These are phyloP conservation scores for Vachellia collinsii DNA, from an alignment of 306 rosid species.

Conservation along the genomic window DNA sequence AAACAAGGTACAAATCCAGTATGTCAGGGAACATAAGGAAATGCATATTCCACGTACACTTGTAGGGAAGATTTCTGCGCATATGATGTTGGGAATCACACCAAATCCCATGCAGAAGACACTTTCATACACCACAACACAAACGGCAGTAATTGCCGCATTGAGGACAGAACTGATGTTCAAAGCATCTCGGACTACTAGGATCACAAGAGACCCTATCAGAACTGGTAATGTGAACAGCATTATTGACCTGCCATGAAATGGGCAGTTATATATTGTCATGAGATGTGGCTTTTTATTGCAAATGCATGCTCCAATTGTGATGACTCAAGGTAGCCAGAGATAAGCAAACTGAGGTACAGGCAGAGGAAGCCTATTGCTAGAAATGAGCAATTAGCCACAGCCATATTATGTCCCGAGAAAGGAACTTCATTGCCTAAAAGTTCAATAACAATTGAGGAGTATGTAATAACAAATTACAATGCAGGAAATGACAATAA, in stretches of 20 bases:
- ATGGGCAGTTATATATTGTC: conserved; percentile 9
- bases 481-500: too few relatives aligned
- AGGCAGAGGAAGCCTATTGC: neutral
- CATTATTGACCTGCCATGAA: conserved; percentile 58
- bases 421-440: too few relatives aligned
- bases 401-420: too few relatives aligned
- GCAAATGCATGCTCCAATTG: neutral
- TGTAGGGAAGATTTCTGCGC: conserved; percentile 76
- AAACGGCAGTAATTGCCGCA: conserved; percentile 51
- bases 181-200: conserved; percentile 48
- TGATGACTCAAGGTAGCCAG: conserved; percentile 17
- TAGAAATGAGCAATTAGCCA: neutral
- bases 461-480: too few relatives aligned
- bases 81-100: conserved; percentile 65
- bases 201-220: conserved; percentile 53
- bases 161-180: conserved; percentile 43
- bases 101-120: conserved; percentile 74
- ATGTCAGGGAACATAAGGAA: conserved; percentile 64
- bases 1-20: conserved; percentile 62
- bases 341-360: neutral
- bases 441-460: too few relatives aligned
- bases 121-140: conserved; percentile 61
- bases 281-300: conserved; percentile 10
- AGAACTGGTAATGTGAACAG: conserved; percentile 66
- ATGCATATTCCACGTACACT: conserved; percentile 70